Evolutionary conservation across 176 grass and related monocot genomes (phyloP).

Genomic region (Musa itinerans): DNA sequence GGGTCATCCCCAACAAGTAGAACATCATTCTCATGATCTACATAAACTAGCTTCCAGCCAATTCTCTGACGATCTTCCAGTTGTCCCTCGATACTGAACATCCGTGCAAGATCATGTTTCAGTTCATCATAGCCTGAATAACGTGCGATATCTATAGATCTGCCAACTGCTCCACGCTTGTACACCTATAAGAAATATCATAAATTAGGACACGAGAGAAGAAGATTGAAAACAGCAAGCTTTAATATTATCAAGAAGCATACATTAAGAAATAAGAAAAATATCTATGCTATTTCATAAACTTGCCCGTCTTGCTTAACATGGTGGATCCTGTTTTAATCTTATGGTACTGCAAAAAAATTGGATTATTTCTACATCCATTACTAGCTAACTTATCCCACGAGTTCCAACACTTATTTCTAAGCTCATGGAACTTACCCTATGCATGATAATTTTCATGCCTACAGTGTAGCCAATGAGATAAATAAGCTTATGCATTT

Average conservation of each 20-base stretch:
- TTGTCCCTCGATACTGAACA: conserved; percentile 99
- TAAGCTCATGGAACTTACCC: too few species aligned
- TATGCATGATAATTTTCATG: too few species aligned
- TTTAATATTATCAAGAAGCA: too few species aligned
- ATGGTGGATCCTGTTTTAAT: too few species aligned
- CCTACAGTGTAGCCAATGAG: too few species aligned
- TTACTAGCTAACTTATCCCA: too few species aligned
- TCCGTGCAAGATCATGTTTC: conserved; percentile 86
- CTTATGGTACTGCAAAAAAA: too few species aligned
- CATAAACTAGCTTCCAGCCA: conserved; percentile 98
- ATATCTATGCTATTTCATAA: too few species aligned
- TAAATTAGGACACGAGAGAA: background rate
- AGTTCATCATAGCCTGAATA: conserved; percentile 85
- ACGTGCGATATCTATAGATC: conserved; percentile 77
- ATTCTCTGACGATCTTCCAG: conserved; percentile 82
- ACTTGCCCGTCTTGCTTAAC: too few species aligned
- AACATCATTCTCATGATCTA: conserved; percentile 86
- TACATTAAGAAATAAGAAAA: background rate
- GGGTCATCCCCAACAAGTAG: conserved; percentile 93
- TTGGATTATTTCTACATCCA: too few species aligned
- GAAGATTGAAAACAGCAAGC: conserved; percentile 7
- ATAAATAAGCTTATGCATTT: too few species aligned
- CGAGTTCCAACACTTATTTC: too few species aligned
- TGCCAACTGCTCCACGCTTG: conserved; percentile 93
- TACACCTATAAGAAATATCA: conserved; percentile 50